These are phyloP conservation scores for Zymoseptoria passerinii DNA, from an alignment of 2,329 filamentous ascomycete genomes.

Conservation along the genomic window DNA sequence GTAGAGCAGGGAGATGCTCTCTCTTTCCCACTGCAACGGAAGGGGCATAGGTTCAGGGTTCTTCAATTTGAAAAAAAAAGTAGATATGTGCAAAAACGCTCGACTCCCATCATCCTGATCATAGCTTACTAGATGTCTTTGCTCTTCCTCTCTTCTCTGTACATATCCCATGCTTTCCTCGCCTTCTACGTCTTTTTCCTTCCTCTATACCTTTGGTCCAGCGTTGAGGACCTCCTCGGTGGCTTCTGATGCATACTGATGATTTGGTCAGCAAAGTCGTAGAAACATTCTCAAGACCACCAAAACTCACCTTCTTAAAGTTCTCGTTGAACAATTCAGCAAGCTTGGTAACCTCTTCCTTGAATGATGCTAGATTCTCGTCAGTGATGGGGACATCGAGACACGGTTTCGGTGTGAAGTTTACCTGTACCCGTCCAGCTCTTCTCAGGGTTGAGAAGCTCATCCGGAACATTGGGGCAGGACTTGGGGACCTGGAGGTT, in stretches of 20 bases:
- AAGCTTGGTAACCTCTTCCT: conserved; percentile 80
- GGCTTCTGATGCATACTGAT: too few relatives aligned
- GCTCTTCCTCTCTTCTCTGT: background rate
- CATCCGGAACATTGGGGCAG: conserved; percentile 79
- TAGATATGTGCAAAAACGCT: background rate
- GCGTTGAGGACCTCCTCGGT: conserved; percentile 38
- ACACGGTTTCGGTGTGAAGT: too few relatives aligned
- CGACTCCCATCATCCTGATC: background rate
- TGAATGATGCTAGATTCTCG: too few relatives aligned
- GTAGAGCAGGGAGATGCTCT: too few relatives aligned
- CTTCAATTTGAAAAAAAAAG: background rate
- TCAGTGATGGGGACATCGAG: too few relatives aligned
- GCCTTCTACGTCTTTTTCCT: background rate
- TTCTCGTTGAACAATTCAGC: conserved; percentile 87
- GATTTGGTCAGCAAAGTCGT: too few relatives aligned
- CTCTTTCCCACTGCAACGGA: too few relatives aligned
- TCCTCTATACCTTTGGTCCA: conserved; percentile 28
- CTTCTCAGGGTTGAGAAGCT: conserved; percentile 89
- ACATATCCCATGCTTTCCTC: background rate
- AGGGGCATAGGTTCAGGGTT: background rate
- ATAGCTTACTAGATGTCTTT: background rate
- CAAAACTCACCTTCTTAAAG: conserved; percentile 97
- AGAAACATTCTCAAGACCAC: too few relatives aligned
- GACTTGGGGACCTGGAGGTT: conserved; percentile 91
- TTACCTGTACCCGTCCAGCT: conserved; percentile 89